These are phyloP conservation scores for Aspergillus unguis DNA, from an alignment of 2,329 filamentous ascomycete genomes.

Conservation along the genomic window DNA sequence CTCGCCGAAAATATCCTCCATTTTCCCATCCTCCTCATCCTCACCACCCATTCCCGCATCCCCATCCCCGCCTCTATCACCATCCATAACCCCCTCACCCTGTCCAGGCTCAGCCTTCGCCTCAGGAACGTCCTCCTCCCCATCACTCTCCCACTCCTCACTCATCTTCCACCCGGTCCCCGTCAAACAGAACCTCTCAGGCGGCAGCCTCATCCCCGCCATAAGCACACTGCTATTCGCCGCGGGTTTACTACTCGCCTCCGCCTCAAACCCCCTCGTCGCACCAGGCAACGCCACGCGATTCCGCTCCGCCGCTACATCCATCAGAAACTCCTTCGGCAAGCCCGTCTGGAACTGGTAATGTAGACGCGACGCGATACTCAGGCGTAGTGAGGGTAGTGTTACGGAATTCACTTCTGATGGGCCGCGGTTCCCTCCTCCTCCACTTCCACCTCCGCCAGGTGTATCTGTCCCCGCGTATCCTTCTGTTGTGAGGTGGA, in stretches of 20 bases:
- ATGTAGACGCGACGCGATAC: slow-evolving; percentile 58
- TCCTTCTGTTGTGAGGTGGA: slow-evolving; percentile 50
- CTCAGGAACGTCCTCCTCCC: slow-evolving; percentile 42
- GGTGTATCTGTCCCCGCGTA: slow-evolving; percentile 42
- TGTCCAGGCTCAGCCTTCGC: slow-evolving; percentile 20
- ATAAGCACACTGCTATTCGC: slow-evolving; percentile 38
- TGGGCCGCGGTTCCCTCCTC: slow-evolving; percentile 32
- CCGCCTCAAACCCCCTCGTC: slow-evolving; percentile 47
- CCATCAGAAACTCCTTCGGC: slow-evolving; percentile 61
- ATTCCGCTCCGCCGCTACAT: slow-evolving; percentile 56
- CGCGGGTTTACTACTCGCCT: slow-evolving; percentile 19
- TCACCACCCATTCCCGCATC: slow-evolving; percentile 32
- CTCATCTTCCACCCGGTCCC: slow-evolving; percentile 56
- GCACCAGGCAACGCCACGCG: slow-evolving; percentile 52
- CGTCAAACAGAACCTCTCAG: slow-evolving; percentile 60
- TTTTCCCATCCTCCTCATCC: slow-evolving; percentile 45
- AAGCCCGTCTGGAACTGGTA: slow-evolving; percentile 59
- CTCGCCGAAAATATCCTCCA: slow-evolving; percentile 49
- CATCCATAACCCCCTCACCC: slow-evolving; percentile 13
- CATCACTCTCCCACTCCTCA: slow-evolving; percentile 58
- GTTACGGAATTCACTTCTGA: slow-evolving; percentile 52
- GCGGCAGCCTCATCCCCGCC: slow-evolving; percentile 57
- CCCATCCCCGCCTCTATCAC: slow-evolving; percentile 25
- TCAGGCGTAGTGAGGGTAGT: slow-evolving; percentile 57
- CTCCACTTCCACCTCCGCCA: slow-evolving; percentile 23